A percentile compares a stretch with the other conserved stretches of the same genome.
These are phyloP conservation scores for Suillus cothurnatus DNA, from an alignment of 768 basidiomycete species.

Conservation along the genomic window DNA sequence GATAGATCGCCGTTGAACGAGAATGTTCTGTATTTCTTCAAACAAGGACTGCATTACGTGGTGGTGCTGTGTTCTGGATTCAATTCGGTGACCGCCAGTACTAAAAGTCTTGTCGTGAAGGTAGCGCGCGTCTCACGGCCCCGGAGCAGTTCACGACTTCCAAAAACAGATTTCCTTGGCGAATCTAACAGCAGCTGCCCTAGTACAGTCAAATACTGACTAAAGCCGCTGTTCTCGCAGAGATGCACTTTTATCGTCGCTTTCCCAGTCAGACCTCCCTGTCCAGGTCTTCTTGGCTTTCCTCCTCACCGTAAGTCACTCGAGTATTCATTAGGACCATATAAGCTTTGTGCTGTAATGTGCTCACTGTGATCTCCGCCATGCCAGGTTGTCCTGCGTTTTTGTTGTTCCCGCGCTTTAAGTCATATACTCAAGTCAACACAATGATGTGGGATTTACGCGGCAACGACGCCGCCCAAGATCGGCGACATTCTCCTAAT, in stretches of 20 bases:
- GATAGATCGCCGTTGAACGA: neutral
- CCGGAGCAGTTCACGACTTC: neutral
- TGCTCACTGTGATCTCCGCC: slow-evolving; percentile 13
- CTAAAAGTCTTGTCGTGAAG: neutral
- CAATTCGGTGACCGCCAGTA: neutral
- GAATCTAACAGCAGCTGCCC: neutral
- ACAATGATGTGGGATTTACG: slow-evolving; percentile 31
- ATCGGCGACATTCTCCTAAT: slow-evolving; percentile 15
- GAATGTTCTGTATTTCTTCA: neutral
- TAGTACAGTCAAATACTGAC: slow-evolving; percentile 24
- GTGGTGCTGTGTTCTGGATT: neutral
- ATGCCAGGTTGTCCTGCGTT: slow-evolving; percentile 35
- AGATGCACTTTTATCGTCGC: slow-evolving; percentile 22
- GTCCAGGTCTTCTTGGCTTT: slow-evolving; percentile 28
- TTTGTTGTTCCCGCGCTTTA: slow-evolving; percentile 35
- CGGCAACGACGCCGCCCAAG: slow-evolving; percentile 18
- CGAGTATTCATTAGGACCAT: slow-evolving; percentile 21
- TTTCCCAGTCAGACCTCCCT: slow-evolving; percentile 20
- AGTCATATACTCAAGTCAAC: slow-evolving; percentile 35
- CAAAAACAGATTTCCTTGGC: neutral
- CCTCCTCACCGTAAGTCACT: slow-evolving; percentile 23
- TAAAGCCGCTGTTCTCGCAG: slow-evolving; percentile 25
- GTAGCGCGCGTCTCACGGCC: neutral
- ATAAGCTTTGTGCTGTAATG: slow-evolving; percentile 19
- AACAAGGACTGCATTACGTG: neutral